Percentiles rank a stretch among this genome's conserved stretches.
phyloP scores from a whole-genome alignment of 257 asterid species.

The Parsonsia alboflavescens region DNA sequence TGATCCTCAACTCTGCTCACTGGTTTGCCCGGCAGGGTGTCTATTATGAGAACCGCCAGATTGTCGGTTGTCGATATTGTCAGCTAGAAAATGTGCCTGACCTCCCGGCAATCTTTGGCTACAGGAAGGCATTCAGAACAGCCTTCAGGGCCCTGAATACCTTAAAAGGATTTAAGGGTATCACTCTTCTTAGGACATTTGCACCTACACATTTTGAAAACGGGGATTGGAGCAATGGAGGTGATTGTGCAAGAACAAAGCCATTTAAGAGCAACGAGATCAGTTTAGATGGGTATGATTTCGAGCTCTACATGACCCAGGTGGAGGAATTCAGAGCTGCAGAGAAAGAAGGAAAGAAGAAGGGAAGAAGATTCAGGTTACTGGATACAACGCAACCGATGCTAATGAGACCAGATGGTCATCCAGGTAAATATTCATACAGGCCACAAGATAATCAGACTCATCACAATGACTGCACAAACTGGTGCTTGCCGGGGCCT shows the following conservation, averaged over 20 bases:
- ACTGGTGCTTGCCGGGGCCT: conserved; percentile 54
- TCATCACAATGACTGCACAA: conserved; percentile 34
- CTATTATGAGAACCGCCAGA: conserved; percentile 28
- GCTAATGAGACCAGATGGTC: conserved; percentile 44
- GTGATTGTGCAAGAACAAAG: conserved; percentile 27
- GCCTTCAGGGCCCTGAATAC: conserved; percentile 33
- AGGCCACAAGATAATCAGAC: conserved; percentile 21
- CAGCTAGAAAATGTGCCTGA: conserved; percentile 18
- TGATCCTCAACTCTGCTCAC: conserved; percentile 34
- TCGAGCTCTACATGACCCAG: conserved; percentile 31
- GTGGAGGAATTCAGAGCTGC: conserved; percentile 33
- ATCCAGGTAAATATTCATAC: conserved; percentile 35
- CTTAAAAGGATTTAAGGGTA: conserved; percentile 22
- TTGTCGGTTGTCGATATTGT: conserved; percentile 37
- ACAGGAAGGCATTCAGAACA: conserved; percentile 30
- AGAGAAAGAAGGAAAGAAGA: conserved; percentile 25
- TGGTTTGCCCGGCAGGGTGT: conserved; percentile 31
- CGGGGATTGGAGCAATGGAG: conserved; percentile 34
- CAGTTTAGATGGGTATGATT: conserved; percentile 9
- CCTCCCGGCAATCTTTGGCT: conserved; percentile 30
- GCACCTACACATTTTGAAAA: conserved; percentile 41
- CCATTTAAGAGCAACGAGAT: conserved; percentile 30
- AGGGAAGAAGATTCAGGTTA: conserved; percentile 26
- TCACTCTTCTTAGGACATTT: conserved; percentile 27
- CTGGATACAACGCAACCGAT: conserved; percentile 34